Evolutionary conservation across 192 early-diverging fungal genomes (phyloP).

Genomic region (Coemansia sp.): DNA sequence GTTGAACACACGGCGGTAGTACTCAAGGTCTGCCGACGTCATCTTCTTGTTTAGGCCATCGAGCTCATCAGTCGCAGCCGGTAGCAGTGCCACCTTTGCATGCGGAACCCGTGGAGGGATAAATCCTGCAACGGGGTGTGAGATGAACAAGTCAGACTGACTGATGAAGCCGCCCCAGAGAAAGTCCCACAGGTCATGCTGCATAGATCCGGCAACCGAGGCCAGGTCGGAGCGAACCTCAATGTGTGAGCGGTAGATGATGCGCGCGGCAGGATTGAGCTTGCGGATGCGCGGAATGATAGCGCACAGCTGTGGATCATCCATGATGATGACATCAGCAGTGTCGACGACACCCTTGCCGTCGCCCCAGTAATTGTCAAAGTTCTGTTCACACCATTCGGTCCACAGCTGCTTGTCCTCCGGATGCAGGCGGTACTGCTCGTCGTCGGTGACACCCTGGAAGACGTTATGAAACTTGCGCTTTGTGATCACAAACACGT

Average conservation of each 20-base stretch:
- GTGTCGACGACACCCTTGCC: conserved; percentile 63
- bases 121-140: conserved; percentile 74
- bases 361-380: conserved; percentile 70
- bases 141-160: conserved; percentile 74
- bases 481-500: conserved; percentile 86
- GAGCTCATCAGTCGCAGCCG: conserved; percentile 74
- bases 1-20: conserved; percentile 79
- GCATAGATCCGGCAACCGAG: conserved; percentile 59
- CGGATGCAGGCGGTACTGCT: conserved; percentile 46
- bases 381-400: conserved; percentile 68
- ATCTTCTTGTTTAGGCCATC: conserved; percentile 83
- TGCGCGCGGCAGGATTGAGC: conserved; percentile 63
- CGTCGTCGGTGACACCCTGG: conserved; percentile 73
- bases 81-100: conserved; percentile 64
- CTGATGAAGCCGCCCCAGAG: conserved; percentile 68
- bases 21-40: conserved; percentile 53
- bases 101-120: conserved; percentile 70
- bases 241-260: conserved; percentile 84
- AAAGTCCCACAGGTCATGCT: conserved; percentile 75
- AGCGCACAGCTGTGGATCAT: conserved; percentile 80
- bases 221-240: conserved; percentile 78
- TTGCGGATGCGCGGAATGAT: conserved; percentile 77
- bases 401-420: conserved; percentile 66
- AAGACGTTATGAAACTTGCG: conserved; percentile 86
- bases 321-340: conserved; percentile 84